Evolutionary conservation across 75 land plant species (phyloP).

Genomic region (Selaginella tamariscina): DNA sequence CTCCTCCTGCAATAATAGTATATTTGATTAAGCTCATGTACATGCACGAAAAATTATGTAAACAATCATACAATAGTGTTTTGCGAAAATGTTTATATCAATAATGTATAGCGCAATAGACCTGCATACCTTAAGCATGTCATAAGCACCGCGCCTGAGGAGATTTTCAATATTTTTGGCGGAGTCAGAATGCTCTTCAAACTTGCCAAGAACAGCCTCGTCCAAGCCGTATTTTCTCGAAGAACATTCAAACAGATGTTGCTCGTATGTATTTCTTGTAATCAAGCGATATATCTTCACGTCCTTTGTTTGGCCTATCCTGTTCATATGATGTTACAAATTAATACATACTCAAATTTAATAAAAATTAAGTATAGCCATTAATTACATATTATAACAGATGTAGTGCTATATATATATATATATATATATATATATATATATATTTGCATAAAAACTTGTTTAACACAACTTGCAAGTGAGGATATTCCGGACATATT

Average conservation of each 20-base stretch:
- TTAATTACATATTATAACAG: no score
- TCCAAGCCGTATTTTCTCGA: constrained; percentile 29
- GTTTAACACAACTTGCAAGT: no score
- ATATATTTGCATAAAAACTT: no score
- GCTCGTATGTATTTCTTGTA: constrained; percentile 29
- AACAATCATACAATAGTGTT: no score
- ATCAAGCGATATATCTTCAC: constrained; percentile 29
- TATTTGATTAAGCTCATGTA: not conserved
- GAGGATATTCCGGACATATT: no score
- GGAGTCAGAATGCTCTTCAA: constrained; percentile 14
- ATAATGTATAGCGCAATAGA: not conserved
- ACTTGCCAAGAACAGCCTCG: constrained; percentile 30
- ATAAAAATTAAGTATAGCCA: no score
- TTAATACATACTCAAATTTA: no score
- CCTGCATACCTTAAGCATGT: constrained; percentile 22
- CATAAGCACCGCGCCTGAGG: constrained; percentile 29
- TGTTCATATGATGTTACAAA: no score
- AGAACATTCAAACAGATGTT: constrained; percentile 29
- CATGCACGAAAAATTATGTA: no score
- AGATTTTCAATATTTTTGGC: constrained; percentile 25
- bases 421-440: no score
- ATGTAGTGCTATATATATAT: no score
- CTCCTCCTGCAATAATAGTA: constrained; percentile 19
- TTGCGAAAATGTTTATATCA: no score
- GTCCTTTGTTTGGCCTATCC: constrained; percentile 31